These are phyloP conservation scores for Striga hermonthica DNA, from an alignment of 305 asterid genomes.

Conservation along the genomic window DNA sequence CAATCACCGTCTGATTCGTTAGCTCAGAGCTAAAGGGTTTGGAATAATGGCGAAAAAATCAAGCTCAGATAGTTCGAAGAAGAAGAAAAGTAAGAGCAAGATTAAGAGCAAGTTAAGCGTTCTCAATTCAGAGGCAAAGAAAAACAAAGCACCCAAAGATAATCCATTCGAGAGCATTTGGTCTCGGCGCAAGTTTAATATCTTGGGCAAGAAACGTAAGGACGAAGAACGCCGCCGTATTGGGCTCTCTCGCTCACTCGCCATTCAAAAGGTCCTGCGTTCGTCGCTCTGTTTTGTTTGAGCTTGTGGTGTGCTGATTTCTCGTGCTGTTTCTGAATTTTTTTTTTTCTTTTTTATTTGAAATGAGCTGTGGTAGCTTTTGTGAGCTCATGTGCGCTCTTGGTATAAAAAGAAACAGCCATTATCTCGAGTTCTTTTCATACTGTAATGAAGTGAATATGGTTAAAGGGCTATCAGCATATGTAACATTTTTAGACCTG, in stretches of 20 bases:
- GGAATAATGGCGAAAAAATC: conserved; percentile 51
- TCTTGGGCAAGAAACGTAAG: conserved; percentile 80
- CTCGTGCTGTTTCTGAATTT: no score
- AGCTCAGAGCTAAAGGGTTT: no score
- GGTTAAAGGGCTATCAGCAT: no score
- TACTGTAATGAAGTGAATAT: no score
- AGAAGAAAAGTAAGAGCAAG: conserved; percentile 48
- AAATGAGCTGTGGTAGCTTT: no score
- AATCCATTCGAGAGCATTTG: conserved; percentile 88
- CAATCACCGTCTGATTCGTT: conserved; percentile 1
- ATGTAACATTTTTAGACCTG: no score
- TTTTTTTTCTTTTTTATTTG: no score
- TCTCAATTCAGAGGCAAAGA: conserved; percentile 56
- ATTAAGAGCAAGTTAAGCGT: conserved; percentile 48
- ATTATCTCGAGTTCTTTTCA: no score
- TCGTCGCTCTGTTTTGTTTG: background rate
- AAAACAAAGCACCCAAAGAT: conserved; percentile 48
- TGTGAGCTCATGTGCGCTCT: no score
- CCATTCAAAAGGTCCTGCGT: conserved; percentile 65
- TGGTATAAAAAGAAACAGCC: no score
- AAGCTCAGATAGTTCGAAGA: conserved; percentile 39
- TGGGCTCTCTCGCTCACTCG: conserved; percentile 83
- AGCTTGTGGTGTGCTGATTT: no score
- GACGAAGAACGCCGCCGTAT: conserved; percentile 79
- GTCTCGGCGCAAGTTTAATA: conserved; percentile 78